These are phyloP conservation scores for Termitomyces sp. DNA, from an alignment of 1,284 basidiomycete genomes.

Conservation along the genomic window DNA sequence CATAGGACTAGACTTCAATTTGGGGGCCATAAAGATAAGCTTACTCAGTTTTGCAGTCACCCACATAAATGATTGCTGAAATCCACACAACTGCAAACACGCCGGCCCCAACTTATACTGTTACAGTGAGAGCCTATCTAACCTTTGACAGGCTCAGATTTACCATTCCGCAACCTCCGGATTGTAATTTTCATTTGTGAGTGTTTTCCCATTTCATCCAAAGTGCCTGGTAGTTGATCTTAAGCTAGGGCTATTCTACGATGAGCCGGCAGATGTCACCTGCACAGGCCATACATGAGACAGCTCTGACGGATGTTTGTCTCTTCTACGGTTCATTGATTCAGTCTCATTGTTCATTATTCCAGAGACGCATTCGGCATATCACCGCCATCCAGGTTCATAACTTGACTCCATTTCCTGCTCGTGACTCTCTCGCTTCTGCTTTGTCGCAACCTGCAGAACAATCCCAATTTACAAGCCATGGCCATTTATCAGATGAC, in stretches of 20 bases:
- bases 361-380: constrained; percentile 68
- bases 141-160: background rate
- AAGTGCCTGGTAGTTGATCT: background rate
- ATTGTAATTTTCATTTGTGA: background rate
- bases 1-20: constrained; percentile 22
- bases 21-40: constrained; percentile 23
- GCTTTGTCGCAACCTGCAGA: constrained; percentile 62
- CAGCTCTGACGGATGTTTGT: constrained; percentile 14
- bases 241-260: background rate
- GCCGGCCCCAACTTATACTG: too few relatives aligned
- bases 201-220: background rate
- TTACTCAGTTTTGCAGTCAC: too few relatives aligned
- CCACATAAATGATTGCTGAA: background rate
- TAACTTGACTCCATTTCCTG: constrained; percentile 78
- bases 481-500: constrained; percentile 61
- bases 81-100: constrained; percentile 11
- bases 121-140: background rate
- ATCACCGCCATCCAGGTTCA: constrained; percentile 68
- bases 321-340: background rate
- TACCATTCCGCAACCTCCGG: background rate
- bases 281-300: background rate
- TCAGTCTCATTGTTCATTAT: constrained; percentile 3
- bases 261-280: background rate
- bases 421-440: constrained; percentile 69
- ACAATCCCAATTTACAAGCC: constrained; percentile 49